These are phyloP conservation scores for Trichoderma citrinoviride DNA, from an alignment of 2,329 filamentous ascomycete genomes.

Conservation along the genomic window DNA sequence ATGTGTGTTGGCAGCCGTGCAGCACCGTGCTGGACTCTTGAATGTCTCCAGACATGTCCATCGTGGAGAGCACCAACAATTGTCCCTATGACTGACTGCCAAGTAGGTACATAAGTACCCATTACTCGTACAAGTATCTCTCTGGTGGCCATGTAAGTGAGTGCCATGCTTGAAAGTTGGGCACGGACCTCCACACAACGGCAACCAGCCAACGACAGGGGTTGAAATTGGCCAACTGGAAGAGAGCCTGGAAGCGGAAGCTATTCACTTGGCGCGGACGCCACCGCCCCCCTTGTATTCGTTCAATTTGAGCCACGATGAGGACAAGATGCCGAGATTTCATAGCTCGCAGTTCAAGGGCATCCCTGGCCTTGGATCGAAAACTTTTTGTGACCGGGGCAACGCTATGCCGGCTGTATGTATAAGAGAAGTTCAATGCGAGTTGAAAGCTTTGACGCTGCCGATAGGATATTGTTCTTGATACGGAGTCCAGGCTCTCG, in stretches of 20 bases:
- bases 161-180: background rate
- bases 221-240: slow-evolving; percentile 24
- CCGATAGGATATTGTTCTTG: background rate
- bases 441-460: background rate
- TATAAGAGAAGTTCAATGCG: background rate
- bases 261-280: slow-evolving; percentile 22
- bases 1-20: background rate
- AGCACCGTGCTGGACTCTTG: background rate
- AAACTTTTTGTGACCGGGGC: background rate
- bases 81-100: background rate
- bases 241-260: slow-evolving; percentile 23
- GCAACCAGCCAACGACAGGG: slow-evolving; percentile 11
- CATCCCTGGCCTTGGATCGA: background rate
- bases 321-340: background rate
- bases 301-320: background rate
- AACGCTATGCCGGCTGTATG: background rate
- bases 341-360: background rate
- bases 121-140: background rate
- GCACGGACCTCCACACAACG: slow-evolving; percentile 13
- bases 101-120: too few species aligned
- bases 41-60: background rate
- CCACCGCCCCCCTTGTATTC: slow-evolving; percentile 7
- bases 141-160: background rate
- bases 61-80: background rate
- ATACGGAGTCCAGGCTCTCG: background rate